A percentile compares a stretch with the other conserved stretches of the same genome.
These are phyloP conservation scores for Starmerella floricola DNA, from an alignment of 805 yeast species.

Conservation along the genomic window DNA sequence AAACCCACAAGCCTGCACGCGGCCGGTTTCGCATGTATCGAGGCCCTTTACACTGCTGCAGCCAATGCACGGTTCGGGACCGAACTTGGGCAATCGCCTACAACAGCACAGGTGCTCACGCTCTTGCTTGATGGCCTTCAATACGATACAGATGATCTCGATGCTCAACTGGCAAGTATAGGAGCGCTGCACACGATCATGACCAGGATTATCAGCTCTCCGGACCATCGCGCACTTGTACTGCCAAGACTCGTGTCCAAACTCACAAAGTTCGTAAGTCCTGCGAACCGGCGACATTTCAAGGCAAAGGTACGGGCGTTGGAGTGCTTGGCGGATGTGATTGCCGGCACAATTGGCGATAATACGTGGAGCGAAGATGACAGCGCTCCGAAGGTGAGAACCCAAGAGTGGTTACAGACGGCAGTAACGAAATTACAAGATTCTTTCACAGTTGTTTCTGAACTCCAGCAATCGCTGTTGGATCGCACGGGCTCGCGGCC, in stretches of 20 bases:
- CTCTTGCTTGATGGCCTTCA: constrained; percentile 21
- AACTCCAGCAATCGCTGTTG: constrained; percentile 1
- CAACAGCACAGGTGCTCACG: constrained; percentile 21
- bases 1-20: constrained; percentile 19
- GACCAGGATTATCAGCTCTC: constrained; percentile 5
- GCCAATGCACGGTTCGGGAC: constrained; percentile 6
- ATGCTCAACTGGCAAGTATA: constrained; percentile 20
- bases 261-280: constrained; percentile 14
- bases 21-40: constrained; percentile 25
- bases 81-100: constrained; percentile 17
- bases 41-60: constrained; percentile 19
- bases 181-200: constrained; percentile 14
- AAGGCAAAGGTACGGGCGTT: constrained; percentile 13
- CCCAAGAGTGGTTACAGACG: constrained; percentile 7
- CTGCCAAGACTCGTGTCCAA: constrained; percentile 18
- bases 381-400: constrained; percentile 1
- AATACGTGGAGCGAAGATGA: neutral
- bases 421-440: constrained; percentile 5
- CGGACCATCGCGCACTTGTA: constrained; percentile 16
- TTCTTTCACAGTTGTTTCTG: constrained; percentile 3
- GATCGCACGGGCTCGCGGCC: constrained; percentile 3
- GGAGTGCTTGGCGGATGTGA: neutral
- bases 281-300: constrained; percentile 13
- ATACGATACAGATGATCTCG: constrained; percentile 13
- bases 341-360: constrained; percentile 6